These are phyloP conservation scores for Nitzschia sp. DNA, from an alignment of 108 stramenopile genomes.

Conservation along the genomic window DNA sequence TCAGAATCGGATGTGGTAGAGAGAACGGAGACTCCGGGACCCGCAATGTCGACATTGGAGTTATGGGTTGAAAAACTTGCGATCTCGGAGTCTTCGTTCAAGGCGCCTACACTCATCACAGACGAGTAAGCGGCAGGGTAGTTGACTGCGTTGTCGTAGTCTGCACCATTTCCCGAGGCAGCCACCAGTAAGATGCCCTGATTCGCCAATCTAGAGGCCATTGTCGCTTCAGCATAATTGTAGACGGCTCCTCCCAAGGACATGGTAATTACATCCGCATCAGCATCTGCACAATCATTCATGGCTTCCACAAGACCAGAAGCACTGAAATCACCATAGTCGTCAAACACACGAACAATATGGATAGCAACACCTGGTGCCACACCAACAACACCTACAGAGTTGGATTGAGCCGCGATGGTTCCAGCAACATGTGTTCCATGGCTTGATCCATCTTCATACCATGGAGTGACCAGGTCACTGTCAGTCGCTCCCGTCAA, in stretches of 20 bases:
- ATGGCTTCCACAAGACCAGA: slow-evolving; percentile 42
- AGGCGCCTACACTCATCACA: slow-evolving; percentile 53
- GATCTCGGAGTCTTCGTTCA: background rate
- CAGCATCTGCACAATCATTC: slow-evolving; percentile 39
- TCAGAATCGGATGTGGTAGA: background rate
- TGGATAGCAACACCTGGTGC: slow-evolving; percentile 35
- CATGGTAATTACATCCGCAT: slow-evolving; percentile 53
- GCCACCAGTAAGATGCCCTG: slow-evolving; percentile 37
- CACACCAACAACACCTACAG: slow-evolving; percentile 54
- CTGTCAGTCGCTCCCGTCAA: background rate
- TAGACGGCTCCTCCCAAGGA: slow-evolving; percentile 43
- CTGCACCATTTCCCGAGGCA: slow-evolving; percentile 61
- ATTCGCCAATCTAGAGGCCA: slow-evolving; percentile 10
- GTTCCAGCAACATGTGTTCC: slow-evolving; percentile 67
- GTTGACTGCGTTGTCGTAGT: slow-evolving; percentile 10
- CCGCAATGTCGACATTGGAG: slow-evolving; percentile 52
- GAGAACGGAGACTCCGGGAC: slow-evolving; percentile 46
- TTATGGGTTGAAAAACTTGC: slow-evolving; percentile 27
- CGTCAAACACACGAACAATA: slow-evolving; percentile 37
- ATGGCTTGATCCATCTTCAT: slow-evolving; percentile 22
- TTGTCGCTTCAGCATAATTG: slow-evolving; percentile 1
- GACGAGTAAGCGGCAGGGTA: slow-evolving; percentile 51
- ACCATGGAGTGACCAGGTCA: slow-evolving; percentile 14
- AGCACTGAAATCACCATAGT: slow-evolving; percentile 23
- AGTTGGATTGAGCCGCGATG: slow-evolving; percentile 53